Evolutionary conservation across 805 yeast genomes (phyloP).

Genomic region (Hemisphaericaspora nanyangensis): DNA sequence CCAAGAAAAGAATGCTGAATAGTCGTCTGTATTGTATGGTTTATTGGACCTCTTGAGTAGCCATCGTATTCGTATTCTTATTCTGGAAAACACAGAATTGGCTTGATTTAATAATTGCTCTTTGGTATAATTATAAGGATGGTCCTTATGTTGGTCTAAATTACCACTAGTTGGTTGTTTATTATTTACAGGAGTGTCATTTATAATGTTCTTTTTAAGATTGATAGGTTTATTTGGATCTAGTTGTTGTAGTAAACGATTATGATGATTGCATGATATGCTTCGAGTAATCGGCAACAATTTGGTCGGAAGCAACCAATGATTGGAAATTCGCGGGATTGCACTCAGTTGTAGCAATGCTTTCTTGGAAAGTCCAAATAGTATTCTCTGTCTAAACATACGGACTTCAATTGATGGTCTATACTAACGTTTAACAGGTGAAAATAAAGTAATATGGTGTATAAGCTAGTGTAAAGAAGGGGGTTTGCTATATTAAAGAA

Average conservation of each 20-base stretch:
- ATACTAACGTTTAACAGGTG: background rate
- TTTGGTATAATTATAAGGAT: conserved; percentile 12
- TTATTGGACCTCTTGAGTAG: conserved; percentile 66
- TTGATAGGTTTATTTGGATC: background rate
- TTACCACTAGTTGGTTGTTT: no score
- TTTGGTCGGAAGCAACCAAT: background rate
- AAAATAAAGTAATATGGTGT: background rate
- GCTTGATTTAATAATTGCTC: conserved; percentile 24
- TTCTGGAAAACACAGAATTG: conserved; percentile 25
- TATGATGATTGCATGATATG: background rate
- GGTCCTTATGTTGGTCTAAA: background rate
- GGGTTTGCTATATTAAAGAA: background rate
- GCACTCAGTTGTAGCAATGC: background rate
- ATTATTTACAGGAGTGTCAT: background rate
- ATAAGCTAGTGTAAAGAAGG: background rate
- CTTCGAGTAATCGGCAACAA: background rate
- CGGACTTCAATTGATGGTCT: background rate
- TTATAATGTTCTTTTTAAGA: no score
- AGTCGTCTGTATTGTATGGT: conserved; percentile 90
- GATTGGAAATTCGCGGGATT: background rate
- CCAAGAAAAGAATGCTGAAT: conserved; percentile 90
- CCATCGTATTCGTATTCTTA: conserved; percentile 58
- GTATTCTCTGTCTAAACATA: background rate
- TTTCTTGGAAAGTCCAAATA: background rate
- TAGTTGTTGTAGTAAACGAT: background rate